Base-by-base conservation (phyloP, 2,329 filamentous ascomycete genomes). In the Exophiala mesophila region DNA sequence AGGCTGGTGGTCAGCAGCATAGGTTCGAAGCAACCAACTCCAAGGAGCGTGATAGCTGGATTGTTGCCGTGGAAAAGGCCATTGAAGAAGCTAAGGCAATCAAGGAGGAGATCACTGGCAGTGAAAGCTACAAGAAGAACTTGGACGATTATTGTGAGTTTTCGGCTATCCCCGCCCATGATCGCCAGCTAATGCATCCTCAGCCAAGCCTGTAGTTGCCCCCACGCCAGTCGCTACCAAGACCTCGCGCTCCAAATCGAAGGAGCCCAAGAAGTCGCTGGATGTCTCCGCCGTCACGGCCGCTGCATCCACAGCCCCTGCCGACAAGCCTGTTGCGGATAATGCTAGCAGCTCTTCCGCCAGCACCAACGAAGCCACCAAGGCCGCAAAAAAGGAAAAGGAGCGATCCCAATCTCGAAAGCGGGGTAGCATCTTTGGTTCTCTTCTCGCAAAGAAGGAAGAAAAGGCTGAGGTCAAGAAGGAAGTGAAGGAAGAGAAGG, bases 11-110 rank as follows among this genome's bases (percentile, higher is more conserved):
- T 57, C 83, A 94, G 71, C 94, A 95, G 80, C 88, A 96, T 77
- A 78, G 78, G 48, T 95, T 98, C 77, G 90, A 96, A 78, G 87
- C 90, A 44, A 60, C 72, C 58, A 82, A 62, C 59, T 59, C 77
- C 36, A 72, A 79, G 46, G 88, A 96, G 71, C 88, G 90, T 63
- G 88, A 95, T 67, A 87, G 85, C 76, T 97, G 92, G 92, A 79
- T 94, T 59, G 71, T 80, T 50, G 84, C 89, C 60, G 66, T 95
- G 57, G 88, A 92, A 78, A 70, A 77, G 59, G 87, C 89, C 74
- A 78, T 85, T 39, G 76, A 81, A 38, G 88, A 94, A 71, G 89
- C 88, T 59, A 94, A 92, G 77, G 83, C 83, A 58, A 72, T 85
- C 45, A 83, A 82, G 60, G 74, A 85, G 53, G 76, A 76, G 42